These are phyloP conservation scores for Pythium aristosporum DNA, from an alignment of 352 stramenopile species.

Conservation along the genomic window DNA sequence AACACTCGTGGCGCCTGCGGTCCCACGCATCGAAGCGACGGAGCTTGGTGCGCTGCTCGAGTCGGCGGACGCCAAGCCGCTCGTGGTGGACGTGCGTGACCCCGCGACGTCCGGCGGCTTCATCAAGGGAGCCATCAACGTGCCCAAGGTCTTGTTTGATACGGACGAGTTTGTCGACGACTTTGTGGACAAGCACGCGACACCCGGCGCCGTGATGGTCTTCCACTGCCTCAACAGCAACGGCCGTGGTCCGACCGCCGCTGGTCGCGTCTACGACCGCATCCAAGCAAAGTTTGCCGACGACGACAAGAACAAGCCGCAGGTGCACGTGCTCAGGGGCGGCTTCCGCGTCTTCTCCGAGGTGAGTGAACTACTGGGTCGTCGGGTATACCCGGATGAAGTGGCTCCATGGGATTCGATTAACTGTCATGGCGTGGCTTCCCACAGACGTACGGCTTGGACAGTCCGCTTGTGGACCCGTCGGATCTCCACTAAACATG, in stretches of 20 bases:
- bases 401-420: neutral
- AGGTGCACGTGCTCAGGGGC: constrained; percentile 31
- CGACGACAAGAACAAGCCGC: constrained; percentile 20
- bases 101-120: constrained; percentile 31
- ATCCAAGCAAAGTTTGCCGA: constrained; percentile 15
- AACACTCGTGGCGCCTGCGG: constrained; percentile 26
- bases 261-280: constrained; percentile 29
- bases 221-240: constrained; percentile 46
- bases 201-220: constrained; percentile 27
- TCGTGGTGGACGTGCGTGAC: constrained; percentile 39
- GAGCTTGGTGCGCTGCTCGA: constrained; percentile 26
- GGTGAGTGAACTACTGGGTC: constrained; percentile 6
- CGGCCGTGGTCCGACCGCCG: constrained; percentile 22
- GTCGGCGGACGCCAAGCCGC: neutral
- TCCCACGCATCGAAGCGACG: constrained; percentile 26
- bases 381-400: neutral
- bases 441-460: constrained; percentile 18
- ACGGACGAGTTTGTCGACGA: constrained; percentile 34
- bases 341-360: constrained; percentile 36
- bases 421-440: neutral
- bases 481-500: constrained; percentile 18
- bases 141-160: constrained; percentile 35
- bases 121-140: constrained; percentile 37
- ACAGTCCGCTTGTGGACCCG: constrained; percentile 20
- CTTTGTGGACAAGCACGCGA: constrained; percentile 29